These are phyloP conservation scores for Saturnispora quitensis DNA, from an alignment of 805 yeast species.

Conservation along the genomic window DNA sequence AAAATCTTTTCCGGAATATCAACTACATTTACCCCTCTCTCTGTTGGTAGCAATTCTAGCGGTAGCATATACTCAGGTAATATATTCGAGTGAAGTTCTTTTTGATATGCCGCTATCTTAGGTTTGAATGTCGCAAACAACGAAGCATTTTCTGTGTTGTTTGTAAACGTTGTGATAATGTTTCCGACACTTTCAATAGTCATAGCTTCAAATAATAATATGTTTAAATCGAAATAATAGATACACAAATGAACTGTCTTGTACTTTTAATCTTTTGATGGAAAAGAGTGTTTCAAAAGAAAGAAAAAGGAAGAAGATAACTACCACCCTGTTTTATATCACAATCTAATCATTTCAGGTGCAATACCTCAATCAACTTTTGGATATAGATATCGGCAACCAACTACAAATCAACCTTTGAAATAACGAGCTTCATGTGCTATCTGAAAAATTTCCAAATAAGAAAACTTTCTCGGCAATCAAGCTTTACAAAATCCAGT, in stretches of 20 bases:
- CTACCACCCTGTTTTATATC: background rate
- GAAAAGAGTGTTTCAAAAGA: background rate
- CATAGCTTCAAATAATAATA: background rate
- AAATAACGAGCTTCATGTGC: background rate
- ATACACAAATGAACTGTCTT: background rate
- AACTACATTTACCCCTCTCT: constrained; percentile 20
- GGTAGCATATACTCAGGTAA: constrained; percentile 15
- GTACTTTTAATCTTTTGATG: background rate
- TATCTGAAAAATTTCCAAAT: background rate
- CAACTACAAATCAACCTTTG: background rate
- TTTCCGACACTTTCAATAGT: background rate
- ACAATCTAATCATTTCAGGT: background rate
- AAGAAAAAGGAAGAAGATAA: background rate
- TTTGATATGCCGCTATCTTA: constrained; percentile 27
- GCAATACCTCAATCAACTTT: background rate
- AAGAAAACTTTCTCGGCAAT: background rate
- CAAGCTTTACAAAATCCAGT: background rate
- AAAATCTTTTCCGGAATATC: constrained; percentile 25
- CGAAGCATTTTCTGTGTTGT: constrained; percentile 5
- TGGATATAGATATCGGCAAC: background rate
- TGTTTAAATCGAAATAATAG: too few species aligned
- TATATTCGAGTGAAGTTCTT: constrained; percentile 20
- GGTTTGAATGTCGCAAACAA: constrained; percentile 24
- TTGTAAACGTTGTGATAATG: background rate
- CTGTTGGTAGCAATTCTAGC: constrained; percentile 14